A percentile compares a stretch with the other conserved stretches of the same genome.
Conservation (phyloP, 108 stramenopile genomes). For the Skeletonema grethae region DNA sequence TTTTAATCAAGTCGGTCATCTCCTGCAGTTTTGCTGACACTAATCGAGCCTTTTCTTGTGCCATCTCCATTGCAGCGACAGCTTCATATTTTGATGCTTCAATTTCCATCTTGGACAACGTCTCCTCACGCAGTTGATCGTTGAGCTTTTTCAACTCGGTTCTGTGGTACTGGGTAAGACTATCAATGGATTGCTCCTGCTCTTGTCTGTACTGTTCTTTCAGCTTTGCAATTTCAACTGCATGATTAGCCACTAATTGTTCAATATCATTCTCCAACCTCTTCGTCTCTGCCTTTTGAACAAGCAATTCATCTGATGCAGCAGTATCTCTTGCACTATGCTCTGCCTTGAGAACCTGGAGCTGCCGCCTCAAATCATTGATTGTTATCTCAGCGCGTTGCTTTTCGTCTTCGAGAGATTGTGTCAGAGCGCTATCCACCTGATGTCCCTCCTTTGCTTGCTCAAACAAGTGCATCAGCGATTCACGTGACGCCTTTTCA, state of each 20-base stretch:
- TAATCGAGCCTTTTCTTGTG: slow-evolving; percentile 19
- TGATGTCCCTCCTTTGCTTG: slow-evolving; percentile 20
- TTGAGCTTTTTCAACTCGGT: slow-evolving; percentile 19
- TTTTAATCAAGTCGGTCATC: slow-evolving; percentile 38
- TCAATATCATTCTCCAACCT: slow-evolving; percentile 6
- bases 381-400: slow-evolving; percentile 15
- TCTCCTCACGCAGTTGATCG: slow-evolving; percentile 32
- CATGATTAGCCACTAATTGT: slow-evolving; percentile 4
- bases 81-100: slow-evolving; percentile 36
- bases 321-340: neutral
- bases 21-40: slow-evolving; percentile 30
- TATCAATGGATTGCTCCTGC: slow-evolving; percentile 16
- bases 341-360: slow-evolving; percentile 2
- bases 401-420: slow-evolving; percentile 31
- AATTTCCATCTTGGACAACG: slow-evolving; percentile 28
- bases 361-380: slow-evolving; percentile 19
- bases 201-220: slow-evolving; percentile 12
- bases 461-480: slow-evolving; percentile 24
- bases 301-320: neutral
- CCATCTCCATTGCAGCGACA: slow-evolving; percentile 24
- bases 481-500: slow-evolving; percentile 20
- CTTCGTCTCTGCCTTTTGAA: slow-evolving; percentile 2
- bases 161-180: neutral
- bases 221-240: slow-evolving; percentile 2
- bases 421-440: slow-evolving; percentile 14